These are phyloP conservation scores for Lactarius hatsudake DNA, from an alignment of 768 basidiomycete genomes.

Conservation along the genomic window DNA sequence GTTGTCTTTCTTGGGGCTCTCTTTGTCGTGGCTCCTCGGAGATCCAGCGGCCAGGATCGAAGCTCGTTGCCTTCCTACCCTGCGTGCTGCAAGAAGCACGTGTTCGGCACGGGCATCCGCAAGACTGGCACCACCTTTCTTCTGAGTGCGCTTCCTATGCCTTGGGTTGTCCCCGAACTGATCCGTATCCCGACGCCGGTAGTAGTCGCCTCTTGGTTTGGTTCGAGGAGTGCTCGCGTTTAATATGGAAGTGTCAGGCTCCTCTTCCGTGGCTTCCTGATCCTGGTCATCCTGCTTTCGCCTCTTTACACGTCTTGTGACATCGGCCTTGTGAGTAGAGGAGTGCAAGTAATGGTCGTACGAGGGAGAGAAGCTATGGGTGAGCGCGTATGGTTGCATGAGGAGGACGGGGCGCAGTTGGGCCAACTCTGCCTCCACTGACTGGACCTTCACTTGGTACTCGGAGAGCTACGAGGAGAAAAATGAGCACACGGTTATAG, in stretches of 20 bases:
- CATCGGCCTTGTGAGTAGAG: constrained; percentile 15
- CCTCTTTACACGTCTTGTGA: constrained; percentile 19
- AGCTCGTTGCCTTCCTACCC: constrained; percentile 60
- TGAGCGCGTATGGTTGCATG: constrained; percentile 50
- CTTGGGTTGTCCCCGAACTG: constrained; percentile 22
- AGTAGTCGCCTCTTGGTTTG: constrained; percentile 27
- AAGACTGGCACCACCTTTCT: constrained; percentile 37
- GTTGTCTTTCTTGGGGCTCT: constrained; percentile 39
- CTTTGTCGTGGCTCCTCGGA: constrained; percentile 33
- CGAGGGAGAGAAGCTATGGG: constrained; percentile 29
- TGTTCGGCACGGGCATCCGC: constrained; percentile 72
- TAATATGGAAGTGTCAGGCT: constrained; percentile 26
- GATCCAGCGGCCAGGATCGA: constrained; percentile 52
- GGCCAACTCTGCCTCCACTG: constrained; percentile 61
- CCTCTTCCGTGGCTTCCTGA: constrained; percentile 28
- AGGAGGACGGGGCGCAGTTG: constrained; percentile 67
- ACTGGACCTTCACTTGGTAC: constrained; percentile 49
- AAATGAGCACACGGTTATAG: constrained; percentile 6
- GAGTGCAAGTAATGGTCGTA: constrained; percentile 28
- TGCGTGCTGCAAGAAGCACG: constrained; percentile 67
- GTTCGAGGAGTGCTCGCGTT: constrained; percentile 32
- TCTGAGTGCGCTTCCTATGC: constrained; percentile 32
- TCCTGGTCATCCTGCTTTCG: constrained; percentile 34
- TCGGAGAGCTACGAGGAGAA: constrained; percentile 49
- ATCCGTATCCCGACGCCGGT: constrained; percentile 27